phyloP scores from a whole-genome alignment of 2,329 filamentous ascomycete species.

The Talaromyces piceae region DNA sequence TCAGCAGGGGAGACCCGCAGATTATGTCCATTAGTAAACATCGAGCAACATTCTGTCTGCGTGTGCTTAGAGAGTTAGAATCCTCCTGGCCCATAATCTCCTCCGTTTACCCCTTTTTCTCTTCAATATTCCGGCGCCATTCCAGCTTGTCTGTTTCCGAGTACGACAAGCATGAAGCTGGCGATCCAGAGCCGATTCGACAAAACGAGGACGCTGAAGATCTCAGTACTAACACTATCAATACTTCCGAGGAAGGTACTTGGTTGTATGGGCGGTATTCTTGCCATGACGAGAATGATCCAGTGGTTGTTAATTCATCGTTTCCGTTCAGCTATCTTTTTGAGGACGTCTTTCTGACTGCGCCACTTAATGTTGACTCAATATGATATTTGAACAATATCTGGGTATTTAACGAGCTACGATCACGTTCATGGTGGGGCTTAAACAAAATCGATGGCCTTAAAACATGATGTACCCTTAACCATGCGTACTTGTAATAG shows the following conservation, averaged over 20 bases:
- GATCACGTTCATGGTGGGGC: no score
- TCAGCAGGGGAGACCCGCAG: constrained; percentile 12
- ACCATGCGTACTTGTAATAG: no score
- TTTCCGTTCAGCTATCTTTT: constrained; percentile 13
- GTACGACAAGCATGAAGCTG: neutral
- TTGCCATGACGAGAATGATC: constrained; percentile 9
- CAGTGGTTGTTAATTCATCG: constrained; percentile 9
- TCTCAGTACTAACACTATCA: neutral
- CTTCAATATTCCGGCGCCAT: constrained; percentile 8
- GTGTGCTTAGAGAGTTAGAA: constrained; percentile 16
- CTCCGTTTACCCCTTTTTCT: constrained; percentile 13
- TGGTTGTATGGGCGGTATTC: constrained; percentile 7
- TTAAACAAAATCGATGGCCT: no score
- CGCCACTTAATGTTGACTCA: neutral
- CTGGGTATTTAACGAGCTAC: neutral
- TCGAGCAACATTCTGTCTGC: constrained; percentile 19
- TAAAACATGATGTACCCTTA: no score
- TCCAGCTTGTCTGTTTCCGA: neutral
- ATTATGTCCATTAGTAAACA: constrained; percentile 18
- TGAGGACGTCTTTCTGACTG: constrained; percentile 11
- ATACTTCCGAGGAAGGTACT: neutral
- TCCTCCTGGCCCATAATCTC: constrained; percentile 15
- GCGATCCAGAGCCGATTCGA: neutral
- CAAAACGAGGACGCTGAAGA: neutral
- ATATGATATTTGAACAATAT: neutral